These are phyloP conservation scores for Colletotrichum chlorophyti DNA, from an alignment of 2,329 filamentous ascomycete species.

Conservation along the genomic window DNA sequence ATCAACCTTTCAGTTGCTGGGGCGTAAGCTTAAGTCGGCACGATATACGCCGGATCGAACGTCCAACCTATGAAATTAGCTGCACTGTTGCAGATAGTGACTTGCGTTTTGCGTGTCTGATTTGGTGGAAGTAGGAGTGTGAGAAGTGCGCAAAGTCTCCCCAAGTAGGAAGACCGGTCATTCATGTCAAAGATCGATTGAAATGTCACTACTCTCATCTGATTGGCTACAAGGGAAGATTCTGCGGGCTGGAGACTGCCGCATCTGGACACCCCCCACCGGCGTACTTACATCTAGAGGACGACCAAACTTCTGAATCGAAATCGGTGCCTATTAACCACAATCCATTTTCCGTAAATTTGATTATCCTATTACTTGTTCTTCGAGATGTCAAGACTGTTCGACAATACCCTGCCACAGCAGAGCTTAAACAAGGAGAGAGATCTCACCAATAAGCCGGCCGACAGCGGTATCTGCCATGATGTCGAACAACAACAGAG, in stretches of 20 bases:
- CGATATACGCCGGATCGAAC: no score
- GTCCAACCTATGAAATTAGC: neutral
- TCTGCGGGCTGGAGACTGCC: neutral
- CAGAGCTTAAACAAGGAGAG: neutral
- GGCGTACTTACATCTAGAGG: neutral
- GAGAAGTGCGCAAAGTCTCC: neutral
- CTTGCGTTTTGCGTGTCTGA: neutral
- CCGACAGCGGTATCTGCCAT: neutral
- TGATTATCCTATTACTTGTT: neutral
- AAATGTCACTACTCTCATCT: constrained; percentile 25
- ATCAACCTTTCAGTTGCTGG: no score
- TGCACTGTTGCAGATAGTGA: no score
- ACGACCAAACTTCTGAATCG: neutral
- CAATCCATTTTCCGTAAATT: neutral
- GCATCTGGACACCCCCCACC: neutral
- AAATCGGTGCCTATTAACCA: neutral
- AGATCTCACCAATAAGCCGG: neutral
- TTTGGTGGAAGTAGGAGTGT: neutral
- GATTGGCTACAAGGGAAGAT: constrained; percentile 7
- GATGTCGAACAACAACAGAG: constrained; percentile 24
- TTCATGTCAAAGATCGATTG: neutral
- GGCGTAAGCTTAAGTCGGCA: no score
- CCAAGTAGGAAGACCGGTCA: neutral
- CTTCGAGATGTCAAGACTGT: neutral
- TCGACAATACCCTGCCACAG: no score